These are phyloP conservation scores for Laburnicola sp. DNA, from an alignment of 2,329 filamentous ascomycete species.

Conservation along the genomic window DNA sequence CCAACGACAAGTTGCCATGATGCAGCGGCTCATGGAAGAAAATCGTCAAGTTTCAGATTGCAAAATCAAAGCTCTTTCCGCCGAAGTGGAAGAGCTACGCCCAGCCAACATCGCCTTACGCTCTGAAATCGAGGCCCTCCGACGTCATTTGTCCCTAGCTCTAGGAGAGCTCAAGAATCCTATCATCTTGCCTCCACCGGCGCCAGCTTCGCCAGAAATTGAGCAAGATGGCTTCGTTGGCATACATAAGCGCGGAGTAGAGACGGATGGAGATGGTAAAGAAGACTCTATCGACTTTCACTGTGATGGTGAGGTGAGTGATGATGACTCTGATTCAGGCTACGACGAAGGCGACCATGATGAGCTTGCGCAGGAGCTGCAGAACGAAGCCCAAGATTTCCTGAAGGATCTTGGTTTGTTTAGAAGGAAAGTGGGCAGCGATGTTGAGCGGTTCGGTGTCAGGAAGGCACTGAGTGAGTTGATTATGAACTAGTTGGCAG, in stretches of 20 bases:
- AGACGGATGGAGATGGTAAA: constrained; percentile 26
- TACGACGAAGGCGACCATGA: constrained; percentile 64
- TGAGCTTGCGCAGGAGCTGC: constrained; percentile 64
- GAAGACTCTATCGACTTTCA: constrained; percentile 25
- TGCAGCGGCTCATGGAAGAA: constrained; percentile 97
- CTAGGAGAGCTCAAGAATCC: constrained; percentile 87
- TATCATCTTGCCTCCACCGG: constrained; percentile 63
- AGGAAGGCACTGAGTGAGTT: constrained; percentile 28
- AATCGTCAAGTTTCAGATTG: constrained; percentile 84
- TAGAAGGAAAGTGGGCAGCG: constrained; percentile 82
- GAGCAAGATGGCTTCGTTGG: constrained; percentile 36
- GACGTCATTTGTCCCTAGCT: constrained; percentile 84
- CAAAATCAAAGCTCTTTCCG: constrained; percentile 81
- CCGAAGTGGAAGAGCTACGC: constrained; percentile 53
- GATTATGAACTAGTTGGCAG: constrained; percentile 19
- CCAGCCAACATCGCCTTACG: constrained; percentile 61
- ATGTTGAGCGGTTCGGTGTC: constrained; percentile 65
- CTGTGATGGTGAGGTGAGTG: constrained; percentile 42
- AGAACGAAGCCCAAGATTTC: constrained; percentile 82
- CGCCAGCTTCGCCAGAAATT: constrained; percentile 35
- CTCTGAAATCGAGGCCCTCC: constrained; percentile 79
- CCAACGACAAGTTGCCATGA: constrained; percentile 81
- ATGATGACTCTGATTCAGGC: constrained; percentile 51
- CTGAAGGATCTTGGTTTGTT: constrained; percentile 79
- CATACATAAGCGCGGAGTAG: constrained; percentile 16